These are phyloP conservation scores for Mucor saturninus DNA, from an alignment of 371 early-diverging fungal species.

Conservation along the genomic window DNA sequence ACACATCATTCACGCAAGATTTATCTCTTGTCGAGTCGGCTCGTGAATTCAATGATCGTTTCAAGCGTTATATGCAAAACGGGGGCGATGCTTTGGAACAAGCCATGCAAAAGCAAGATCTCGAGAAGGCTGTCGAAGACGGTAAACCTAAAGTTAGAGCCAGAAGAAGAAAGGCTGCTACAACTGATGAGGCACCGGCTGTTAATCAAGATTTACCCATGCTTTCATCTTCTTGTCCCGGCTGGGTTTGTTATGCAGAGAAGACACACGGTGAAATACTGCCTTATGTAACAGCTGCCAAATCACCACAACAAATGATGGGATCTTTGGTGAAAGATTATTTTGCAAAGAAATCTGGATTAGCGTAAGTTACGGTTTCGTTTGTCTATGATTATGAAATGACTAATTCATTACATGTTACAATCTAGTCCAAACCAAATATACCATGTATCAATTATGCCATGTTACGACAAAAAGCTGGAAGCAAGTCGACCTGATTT, in stretches of 20 bases:
- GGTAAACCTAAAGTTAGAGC: conserved; percentile 28
- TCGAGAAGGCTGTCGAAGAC: conserved; percentile 24
- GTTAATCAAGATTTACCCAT: conserved; percentile 60
- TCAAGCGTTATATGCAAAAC: conserved; percentile 47
- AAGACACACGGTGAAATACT: conserved; percentile 91
- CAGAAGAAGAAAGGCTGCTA: conserved; percentile 24
- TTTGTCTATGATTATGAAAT: not conserved
- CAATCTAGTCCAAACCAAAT: conserved; percentile 66
- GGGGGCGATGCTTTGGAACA: conserved; percentile 49
- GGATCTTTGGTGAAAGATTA: conserved; percentile 89
- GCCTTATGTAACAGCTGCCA: conserved; percentile 82
- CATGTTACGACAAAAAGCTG: conserved; percentile 98
- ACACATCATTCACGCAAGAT: conserved; percentile 87
- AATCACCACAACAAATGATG: conserved; percentile 96
- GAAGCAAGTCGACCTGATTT: conserved; percentile 95
- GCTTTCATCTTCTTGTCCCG: conserved; percentile 87
- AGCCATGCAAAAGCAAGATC: conserved; percentile 37
- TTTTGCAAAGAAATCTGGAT: conserved; percentile 66
- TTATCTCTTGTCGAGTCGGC: conserved; percentile 85
- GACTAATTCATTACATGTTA: too few relatives aligned
- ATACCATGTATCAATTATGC: conserved; percentile 95
- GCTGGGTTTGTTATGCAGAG: conserved; percentile 99
- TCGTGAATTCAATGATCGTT: conserved; percentile 86
- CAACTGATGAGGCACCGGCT: conserved; percentile 24
- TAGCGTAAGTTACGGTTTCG: conserved; percentile 36